Evolutionary conservation across 495 filamentous ascomycete genomes (phyloP), one percentile per base, ranked within the genome.

Genomic region (Tuber melanosporum): DNA sequence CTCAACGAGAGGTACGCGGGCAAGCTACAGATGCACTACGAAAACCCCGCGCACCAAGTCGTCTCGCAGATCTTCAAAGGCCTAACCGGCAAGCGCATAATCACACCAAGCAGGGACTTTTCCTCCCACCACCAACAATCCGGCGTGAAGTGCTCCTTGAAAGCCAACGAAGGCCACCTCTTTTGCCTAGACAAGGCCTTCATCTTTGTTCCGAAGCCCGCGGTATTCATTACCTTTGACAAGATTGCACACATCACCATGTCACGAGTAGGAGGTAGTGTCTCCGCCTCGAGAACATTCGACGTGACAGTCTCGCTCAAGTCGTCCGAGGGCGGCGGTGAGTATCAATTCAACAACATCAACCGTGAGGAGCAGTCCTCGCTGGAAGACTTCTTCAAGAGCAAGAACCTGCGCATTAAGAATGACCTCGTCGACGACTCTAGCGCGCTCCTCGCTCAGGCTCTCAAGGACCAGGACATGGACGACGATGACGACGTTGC

Each of bases 111-210:
- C 17, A 95, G 93, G 84, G 94, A 97, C 85, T 99, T 99, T 85
- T 86, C 89, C 80, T 93, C 91, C 79, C 95, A 98, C 86, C 93
- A 97, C 84, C 89, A 92, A 74, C 94, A 97, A 85, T 92, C 90
- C 79, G 96, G 96, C 57, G 95, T 98, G 84, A 99, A 99, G 85
- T 99, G 96, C 86, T 97, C 95, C 19, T 96, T 98, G 87, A 99
- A 99, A 85, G 96, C 96, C 72, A 97, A 95, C 83, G 96, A 99
- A 84, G 96, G 96, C 73, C 94, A 96, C 80, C 86, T 99, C 44
- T 99, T 95, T 87, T 98, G 94, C 85, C 85, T 99, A 79, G 96
- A 99, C 85, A 97, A 97, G 86, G 95, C 94, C 14, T 95, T 99
- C 82, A 95, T 99, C 89, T 99, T 99, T 80, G 95, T 99, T 9